These are phyloP conservation scores for Artemisia argyi DNA, from an alignment of 129 eudicot species.

Conservation along the genomic window DNA sequence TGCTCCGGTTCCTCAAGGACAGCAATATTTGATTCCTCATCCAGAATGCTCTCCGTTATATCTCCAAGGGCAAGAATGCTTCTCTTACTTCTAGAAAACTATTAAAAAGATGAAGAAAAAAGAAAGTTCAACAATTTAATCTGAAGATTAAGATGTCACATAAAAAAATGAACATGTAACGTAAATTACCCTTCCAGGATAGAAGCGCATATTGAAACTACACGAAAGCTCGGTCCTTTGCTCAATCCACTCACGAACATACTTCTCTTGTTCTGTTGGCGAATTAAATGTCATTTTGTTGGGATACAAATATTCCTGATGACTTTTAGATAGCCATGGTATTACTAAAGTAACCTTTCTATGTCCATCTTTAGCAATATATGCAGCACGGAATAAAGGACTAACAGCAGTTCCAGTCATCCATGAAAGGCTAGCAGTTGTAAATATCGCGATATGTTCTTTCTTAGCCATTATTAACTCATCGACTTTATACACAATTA, in stretches of 20 bases:
- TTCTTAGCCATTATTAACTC: slow-evolving; percentile 57
- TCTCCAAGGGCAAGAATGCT: slow-evolving; percentile 96
- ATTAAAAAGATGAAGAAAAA: not conserved
- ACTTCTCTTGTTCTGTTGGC: slow-evolving; percentile 69
- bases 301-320: slow-evolving; percentile 77
- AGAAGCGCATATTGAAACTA: slow-evolving; percentile 61
- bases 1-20: slow-evolving; percentile 99
- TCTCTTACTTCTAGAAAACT: slow-evolving; percentile 87
- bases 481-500: slow-evolving; percentile 33
- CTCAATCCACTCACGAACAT: slow-evolving; percentile 86
- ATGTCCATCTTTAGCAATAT: slow-evolving; percentile 72
- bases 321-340: slow-evolving; percentile 78
- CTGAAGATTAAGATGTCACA: not conserved
- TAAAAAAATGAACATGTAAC: not conserved
- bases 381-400: slow-evolving; percentile 94
- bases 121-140: not conserved
- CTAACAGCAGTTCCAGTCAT: slow-evolving; percentile 92
- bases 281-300: slow-evolving; percentile 56
- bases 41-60: slow-evolving; percentile 80
- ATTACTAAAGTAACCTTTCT: slow-evolving; percentile 78
- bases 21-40: slow-evolving; percentile 90
- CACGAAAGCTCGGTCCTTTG: slow-evolving; percentile 63
- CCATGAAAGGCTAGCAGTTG: slow-evolving; percentile 99
- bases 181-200: slow-evolving; percentile 75
- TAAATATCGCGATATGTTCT: slow-evolving; percentile 88